phyloP scores from a whole-genome alignment of 2,329 filamentous ascomycete species.

The Mycosphaerella arachidis region DNA sequence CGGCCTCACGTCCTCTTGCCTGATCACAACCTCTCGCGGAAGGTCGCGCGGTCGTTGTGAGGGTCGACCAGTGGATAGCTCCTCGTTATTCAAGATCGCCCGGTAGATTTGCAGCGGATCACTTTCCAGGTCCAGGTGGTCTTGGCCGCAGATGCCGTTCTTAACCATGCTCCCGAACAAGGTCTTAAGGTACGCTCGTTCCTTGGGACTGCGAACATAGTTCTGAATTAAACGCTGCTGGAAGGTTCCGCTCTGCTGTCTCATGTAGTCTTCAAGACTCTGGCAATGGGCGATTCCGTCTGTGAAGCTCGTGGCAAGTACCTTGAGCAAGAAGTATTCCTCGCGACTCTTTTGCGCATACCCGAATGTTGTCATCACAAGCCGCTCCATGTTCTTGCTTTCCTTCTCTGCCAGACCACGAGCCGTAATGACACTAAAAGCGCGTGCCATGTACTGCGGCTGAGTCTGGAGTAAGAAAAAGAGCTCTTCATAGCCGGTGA shows the following conservation, averaged over 20 bases:
- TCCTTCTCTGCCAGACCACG: constrained; percentile 85
- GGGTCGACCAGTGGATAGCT: constrained; percentile 81
- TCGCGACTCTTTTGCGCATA: constrained; percentile 95
- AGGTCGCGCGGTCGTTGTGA: constrained; percentile 80
- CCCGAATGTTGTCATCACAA: constrained; percentile 95
- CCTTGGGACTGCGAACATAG: constrained; percentile 85
- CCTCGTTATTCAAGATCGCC: constrained; percentile 93
- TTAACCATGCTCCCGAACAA: constrained; percentile 79
- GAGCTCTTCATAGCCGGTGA: constrained; percentile 93
- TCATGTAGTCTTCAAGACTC: constrained; percentile 75
- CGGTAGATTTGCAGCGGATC: constrained; percentile 97
- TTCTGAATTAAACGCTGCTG: constrained; percentile 82
- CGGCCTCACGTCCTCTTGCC: constrained; percentile 84
- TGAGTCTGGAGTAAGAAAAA: constrained; percentile 98
- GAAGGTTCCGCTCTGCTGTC: constrained; percentile 73
- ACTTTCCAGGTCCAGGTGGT: constrained; percentile 86
- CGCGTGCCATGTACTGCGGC: constrained; percentile 82
- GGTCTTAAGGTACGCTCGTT: constrained; percentile 87
- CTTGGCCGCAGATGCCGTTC: constrained; percentile 89
- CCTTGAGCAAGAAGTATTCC: constrained; percentile 91
- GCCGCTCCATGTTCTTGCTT: constrained; percentile 81
- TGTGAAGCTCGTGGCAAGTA: constrained; percentile 74
- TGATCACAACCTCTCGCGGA: constrained; percentile 87
- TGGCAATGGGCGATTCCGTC: constrained; percentile 76
- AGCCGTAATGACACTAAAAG: constrained; percentile 81